Base-by-base conservation (phyloP, 495 filamentous ascomycete species). In the Podospora tetraspora region DNA sequence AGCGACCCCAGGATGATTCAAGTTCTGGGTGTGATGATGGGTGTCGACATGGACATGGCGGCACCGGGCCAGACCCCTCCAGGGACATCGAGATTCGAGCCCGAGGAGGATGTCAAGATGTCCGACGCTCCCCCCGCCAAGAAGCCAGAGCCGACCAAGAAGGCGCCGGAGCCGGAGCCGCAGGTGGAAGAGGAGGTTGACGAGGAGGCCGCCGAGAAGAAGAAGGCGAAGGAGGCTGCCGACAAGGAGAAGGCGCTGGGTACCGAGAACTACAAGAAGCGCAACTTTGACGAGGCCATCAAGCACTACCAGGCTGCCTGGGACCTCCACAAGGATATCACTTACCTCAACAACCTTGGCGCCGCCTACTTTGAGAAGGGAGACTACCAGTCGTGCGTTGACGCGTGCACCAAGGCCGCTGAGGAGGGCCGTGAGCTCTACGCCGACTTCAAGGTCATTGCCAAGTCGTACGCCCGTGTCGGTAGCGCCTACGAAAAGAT, bases 261-360 rank as follows among this genome's bases (percentile, higher is more conserved):
- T 66, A 99, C 93, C 27, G 92, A 96, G 71, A 89, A 89, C 75
- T 99, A 99, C 84, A 99, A 98, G 88, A 97, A 97, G 87, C 88
- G 93, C 72, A 87, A 97, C 74, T 95, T 98, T 67, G 96, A 97
- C 72, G 87, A 89, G 73, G 95, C 95, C 58, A 96, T 98, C 73
- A 88, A 92, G 78, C 93, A 99, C 82, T 99, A 99, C 82, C 85
- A 81, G 74, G 97, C 96, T 77, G 95, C 95, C 2, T 99, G 96
- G 96, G 91, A 94, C 61, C 70, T 94, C 60, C 83, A 94, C 87
- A 93, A 97, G 84, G 95, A 99, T 71, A 94, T 98, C 74, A 95
- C 93, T 16, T 99, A 98, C 78, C 83, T 98, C 69, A 98, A 96
- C 83, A 99, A 99, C 80, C 85, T 93, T 25, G 92, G 93, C 69